phyloP scores from a whole-genome alignment of 129 eudicot species.

The Arctium minus region DNA sequence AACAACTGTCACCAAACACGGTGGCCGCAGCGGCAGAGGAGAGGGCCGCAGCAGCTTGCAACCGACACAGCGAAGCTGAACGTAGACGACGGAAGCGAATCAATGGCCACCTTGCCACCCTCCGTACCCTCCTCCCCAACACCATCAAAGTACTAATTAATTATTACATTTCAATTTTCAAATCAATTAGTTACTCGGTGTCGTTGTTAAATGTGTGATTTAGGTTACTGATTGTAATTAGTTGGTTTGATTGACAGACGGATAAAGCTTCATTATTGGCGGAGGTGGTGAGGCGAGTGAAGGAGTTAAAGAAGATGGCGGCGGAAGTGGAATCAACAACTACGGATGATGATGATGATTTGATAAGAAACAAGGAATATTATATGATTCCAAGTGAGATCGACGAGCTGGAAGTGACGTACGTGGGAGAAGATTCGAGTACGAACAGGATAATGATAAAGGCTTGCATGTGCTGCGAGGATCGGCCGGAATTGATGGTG shows the following conservation, averaged over 20 bases:
- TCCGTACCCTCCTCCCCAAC: slow-evolving; percentile 72
- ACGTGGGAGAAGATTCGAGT: slow-evolving; percentile 23
- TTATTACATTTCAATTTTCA: not conserved
- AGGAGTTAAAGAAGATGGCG: slow-evolving; percentile 60
- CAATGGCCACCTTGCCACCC: slow-evolving; percentile 78
- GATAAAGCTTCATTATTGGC: slow-evolving; percentile 89
- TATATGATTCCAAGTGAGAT: slow-evolving; percentile 62
- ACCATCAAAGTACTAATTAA: slow-evolving; percentile 31
- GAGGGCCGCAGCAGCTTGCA: slow-evolving; percentile 58
- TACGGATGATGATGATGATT: not conserved
- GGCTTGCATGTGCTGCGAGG: slow-evolving; percentile 69
- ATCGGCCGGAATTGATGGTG: slow-evolving; percentile 54
- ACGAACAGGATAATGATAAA: slow-evolving; percentile 35
- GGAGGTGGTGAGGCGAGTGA: slow-evolving; percentile 76
- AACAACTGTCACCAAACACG: not conserved
- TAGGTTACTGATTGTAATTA: too few relatives aligned
- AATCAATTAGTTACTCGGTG: too few relatives aligned
- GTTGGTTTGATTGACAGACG: slow-evolving; percentile 34
- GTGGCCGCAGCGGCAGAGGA: slow-evolving; percentile 35
- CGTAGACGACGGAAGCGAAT: slow-evolving; percentile 65
- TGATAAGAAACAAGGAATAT: not conserved
- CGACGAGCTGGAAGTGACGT: slow-evolving; percentile 51
- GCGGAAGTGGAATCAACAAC: slow-evolving; percentile 26
- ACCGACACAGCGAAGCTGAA: slow-evolving; percentile 78
- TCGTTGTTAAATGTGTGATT: too few relatives aligned